Conservation (phyloP, 2,329 filamentous ascomycete genomes). For the Emericellopsis atlantica region DNA sequence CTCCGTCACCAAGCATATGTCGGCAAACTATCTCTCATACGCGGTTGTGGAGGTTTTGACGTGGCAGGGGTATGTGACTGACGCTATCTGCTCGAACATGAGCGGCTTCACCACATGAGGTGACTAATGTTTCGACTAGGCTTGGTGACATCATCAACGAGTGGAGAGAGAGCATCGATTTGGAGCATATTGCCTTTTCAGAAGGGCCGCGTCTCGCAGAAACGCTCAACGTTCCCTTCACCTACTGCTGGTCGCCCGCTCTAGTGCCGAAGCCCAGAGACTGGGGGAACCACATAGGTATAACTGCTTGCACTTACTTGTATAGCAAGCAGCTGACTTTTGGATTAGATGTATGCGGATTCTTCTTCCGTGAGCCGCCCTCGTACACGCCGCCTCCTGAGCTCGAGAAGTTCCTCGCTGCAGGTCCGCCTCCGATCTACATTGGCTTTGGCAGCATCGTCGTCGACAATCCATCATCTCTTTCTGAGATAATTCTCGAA, state of each 20-base stretch:
- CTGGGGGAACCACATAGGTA: constrained; percentile 37
- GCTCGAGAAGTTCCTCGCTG: constrained; percentile 38
- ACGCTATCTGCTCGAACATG: neutral
- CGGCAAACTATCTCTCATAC: constrained; percentile 77
- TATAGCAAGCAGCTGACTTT: constrained; percentile 27
- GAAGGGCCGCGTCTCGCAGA: constrained; percentile 49
- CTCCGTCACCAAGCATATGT: constrained; percentile 26
- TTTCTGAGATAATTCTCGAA: constrained; percentile 39
- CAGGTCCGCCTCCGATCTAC: constrained; percentile 48
- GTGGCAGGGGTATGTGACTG: constrained; percentile 47
- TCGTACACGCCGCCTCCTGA: constrained; percentile 34
- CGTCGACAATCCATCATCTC: constrained; percentile 43
- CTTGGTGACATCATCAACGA: constrained; percentile 62
- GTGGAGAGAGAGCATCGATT: constrained; percentile 48
- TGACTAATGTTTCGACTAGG: constrained; percentile 4
- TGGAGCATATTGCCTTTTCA: constrained; percentile 51
- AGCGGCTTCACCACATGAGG: neutral
- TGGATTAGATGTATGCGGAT: constrained; percentile 18
- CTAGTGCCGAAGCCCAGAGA: constrained; percentile 53
- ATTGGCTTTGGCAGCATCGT: constrained; percentile 59
- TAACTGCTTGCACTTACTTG: neutral
- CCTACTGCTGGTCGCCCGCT: constrained; percentile 59
- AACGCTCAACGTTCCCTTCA: constrained; percentile 50
- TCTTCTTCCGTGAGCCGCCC: constrained; percentile 9
- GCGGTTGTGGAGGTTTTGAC: constrained; percentile 82